Conservation (phyloP, 23 red algal genomes). For the Gracilariopsis chorda region DNA sequence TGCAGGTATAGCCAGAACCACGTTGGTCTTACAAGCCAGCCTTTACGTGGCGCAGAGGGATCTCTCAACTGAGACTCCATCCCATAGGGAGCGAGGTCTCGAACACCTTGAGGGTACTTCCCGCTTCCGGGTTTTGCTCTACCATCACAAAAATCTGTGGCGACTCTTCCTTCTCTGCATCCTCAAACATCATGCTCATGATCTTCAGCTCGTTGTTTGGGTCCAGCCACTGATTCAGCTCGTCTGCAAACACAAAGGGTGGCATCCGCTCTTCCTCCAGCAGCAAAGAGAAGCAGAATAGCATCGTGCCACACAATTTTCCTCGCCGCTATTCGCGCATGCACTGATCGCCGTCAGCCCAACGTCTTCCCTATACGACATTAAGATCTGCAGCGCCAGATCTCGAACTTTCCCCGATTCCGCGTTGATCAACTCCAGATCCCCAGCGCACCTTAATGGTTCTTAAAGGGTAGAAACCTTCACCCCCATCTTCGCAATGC, state of each 20-base stretch:
- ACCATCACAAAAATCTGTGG: conserved; percentile 89
- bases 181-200: conserved; percentile 89
- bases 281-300: conserved; percentile 67
- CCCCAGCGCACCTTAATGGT: conserved; percentile 77
- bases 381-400: conserved; percentile 73
- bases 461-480: conserved; percentile 68
- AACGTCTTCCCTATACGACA: conserved; percentile 79
- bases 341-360: conserved; percentile 61
- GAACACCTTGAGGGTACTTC: no score
- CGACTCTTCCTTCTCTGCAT: conserved; percentile 37
- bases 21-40: no score
- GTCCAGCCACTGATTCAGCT: conserved; percentile 99
- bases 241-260: conserved; percentile 88
- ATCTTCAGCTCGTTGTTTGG: conserved; percentile 81
- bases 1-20: no score
- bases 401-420: conserved; percentile 51
- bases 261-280: conserved; percentile 57
- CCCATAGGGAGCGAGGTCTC: no score
- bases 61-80: no score
- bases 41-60: no score
- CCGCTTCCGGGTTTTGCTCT: no score
- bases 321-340: conserved; percentile 80
- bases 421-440: conserved; percentile 63
- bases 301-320: conserved; percentile 98
- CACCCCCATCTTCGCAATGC: conserved; percentile 46